Base-by-base conservation (phyloP, 148 eudicot genomes). In the Rheum nobile region DNA sequence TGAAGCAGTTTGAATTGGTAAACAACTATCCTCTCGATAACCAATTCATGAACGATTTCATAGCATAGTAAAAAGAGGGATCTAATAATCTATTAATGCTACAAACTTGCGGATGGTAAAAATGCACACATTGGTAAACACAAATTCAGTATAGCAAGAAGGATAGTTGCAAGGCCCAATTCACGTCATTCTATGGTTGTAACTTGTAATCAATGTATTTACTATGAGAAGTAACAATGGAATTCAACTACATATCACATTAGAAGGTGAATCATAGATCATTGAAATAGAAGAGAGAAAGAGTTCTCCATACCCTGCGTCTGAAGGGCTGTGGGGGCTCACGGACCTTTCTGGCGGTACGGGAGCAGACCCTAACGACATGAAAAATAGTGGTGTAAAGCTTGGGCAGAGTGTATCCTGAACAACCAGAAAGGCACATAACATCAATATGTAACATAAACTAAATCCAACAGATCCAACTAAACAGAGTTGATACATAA, bases 331-430 rank as follows among this genome's bases (percentile, higher is more conserved):
- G 83, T 9, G 86, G 83, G 50, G 86, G 79, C 73, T 80, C 86
- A 76, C 86, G 86, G 65, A 72, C 48, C 31, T 82, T 83, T 46
- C 83, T 78, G 61, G 73, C 43, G 26, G 52, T 72, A 43, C 50
- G 28, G 24, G 86, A 83, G 4, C 86, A 83, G 28, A 83, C 86
- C 71, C 86, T 78, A n/a, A 83, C 86, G 54, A 80, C 83, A 32
- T 83, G 86, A 16, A 84, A 76, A 47, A 83, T 83, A n/a, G 86
- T 83, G 72, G 77, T 77, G 81, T 80, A 83, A 21, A 83, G 78
- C 80, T 80, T 83, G 13, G 86, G 86, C 32, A 83, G 83, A 7
- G 72, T 57, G 72, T 83, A 83, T 4, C 86, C 86, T 83, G 61
- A 4, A 2, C 57, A 28, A 28, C n/a, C 35, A 65, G 2, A 2